phyloP scores from a whole-genome alignment of 805 yeast species.

The Zygosaccharomyces kombuchaensis region DNA sequence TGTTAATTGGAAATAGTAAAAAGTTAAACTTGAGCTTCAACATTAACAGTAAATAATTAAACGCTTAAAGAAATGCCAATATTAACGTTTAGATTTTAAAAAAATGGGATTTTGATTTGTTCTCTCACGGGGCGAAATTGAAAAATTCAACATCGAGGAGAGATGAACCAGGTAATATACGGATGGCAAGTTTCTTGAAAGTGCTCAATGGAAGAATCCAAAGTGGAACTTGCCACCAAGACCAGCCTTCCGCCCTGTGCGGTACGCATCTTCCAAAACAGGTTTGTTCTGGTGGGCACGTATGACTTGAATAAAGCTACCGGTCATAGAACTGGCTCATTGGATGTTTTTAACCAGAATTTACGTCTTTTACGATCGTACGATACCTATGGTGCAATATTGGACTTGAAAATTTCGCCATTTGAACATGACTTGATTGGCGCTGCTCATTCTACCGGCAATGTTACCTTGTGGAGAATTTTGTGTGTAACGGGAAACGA shows the following conservation, averaged over 20 bases:
- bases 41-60: too few species aligned
- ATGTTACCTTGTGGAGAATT: conserved; percentile 58
- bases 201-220: conserved; percentile 18
- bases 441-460: conserved; percentile 81
- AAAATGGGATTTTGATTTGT: neutral
- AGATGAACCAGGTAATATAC: neutral
- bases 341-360: conserved; percentile 40
- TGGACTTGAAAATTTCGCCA: conserved; percentile 72
- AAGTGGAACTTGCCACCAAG: conserved; percentile 23
- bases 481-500: conserved; percentile 6
- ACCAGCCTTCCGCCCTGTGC: conserved; percentile 82
- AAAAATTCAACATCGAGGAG: neutral
- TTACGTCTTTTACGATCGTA: conserved; percentile 26
- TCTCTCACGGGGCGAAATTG: neutral
- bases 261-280: conserved; percentile 49
- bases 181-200: neutral
- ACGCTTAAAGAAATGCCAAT: too few species aligned
- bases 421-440: conserved; percentile 45
- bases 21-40: too few species aligned
- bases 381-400: conserved; percentile 55
- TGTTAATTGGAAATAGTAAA: too few species aligned
- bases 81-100: neutral
- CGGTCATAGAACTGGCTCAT: conserved; percentile 60
- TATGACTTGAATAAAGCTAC: conserved; percentile 63
- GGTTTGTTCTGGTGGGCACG: conserved; percentile 65